These are phyloP conservation scores for Mycocentrospora acerina DNA, from an alignment of 2,329 filamentous ascomycete genomes.

Conservation along the genomic window DNA sequence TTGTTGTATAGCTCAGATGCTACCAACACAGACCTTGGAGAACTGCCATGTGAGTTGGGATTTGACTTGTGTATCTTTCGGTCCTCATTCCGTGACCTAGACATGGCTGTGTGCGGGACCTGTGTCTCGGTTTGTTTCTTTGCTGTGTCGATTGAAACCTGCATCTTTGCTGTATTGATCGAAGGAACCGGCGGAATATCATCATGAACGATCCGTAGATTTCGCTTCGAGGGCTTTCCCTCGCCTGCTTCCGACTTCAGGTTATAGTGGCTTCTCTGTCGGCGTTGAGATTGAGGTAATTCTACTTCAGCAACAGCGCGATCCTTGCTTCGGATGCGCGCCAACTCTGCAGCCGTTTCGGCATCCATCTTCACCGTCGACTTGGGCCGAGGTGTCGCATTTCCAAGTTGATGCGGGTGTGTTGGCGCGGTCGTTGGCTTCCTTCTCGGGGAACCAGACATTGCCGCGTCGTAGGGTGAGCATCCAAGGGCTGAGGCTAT, in stretches of 20 bases:
- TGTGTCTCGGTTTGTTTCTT: conserved; percentile 13
- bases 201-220: conserved; percentile 15
- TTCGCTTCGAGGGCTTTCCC: conserved; percentile 17
- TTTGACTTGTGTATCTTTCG: conserved; percentile 3
- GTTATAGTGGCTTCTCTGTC: conserved; percentile 33
- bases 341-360: conserved; percentile 37
- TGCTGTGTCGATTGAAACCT: conserved; percentile 16
- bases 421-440: conserved; percentile 25
- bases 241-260: conserved; percentile 25
- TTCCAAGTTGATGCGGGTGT: conserved; percentile 40
- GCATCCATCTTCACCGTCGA: conserved; percentile 40
- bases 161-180: conserved; percentile 17
- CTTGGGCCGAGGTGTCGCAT: conserved; percentile 26
- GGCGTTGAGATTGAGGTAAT: conserved; percentile 21
- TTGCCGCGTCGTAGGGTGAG: conserved; percentile 49
- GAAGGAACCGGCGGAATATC: conserved; percentile 31
- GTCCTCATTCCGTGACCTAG: conserved; percentile 7
- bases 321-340: conserved; percentile 39
- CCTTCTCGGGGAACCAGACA: conserved; percentile 16
- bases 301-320: conserved; percentile 20
- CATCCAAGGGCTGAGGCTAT: conserved; percentile 45
- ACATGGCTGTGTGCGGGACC: conserved; percentile 6
- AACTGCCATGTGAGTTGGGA: conserved; percentile 9
- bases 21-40: conserved; percentile 18
- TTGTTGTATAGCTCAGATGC: conserved; percentile 20